A percentile compares a stretch with the other conserved stretches of the same genome.
These are phyloP conservation scores for Aureobasidium zeae DNA, from an alignment of 2,329 filamentous ascomycete genomes.

Conservation along the genomic window DNA sequence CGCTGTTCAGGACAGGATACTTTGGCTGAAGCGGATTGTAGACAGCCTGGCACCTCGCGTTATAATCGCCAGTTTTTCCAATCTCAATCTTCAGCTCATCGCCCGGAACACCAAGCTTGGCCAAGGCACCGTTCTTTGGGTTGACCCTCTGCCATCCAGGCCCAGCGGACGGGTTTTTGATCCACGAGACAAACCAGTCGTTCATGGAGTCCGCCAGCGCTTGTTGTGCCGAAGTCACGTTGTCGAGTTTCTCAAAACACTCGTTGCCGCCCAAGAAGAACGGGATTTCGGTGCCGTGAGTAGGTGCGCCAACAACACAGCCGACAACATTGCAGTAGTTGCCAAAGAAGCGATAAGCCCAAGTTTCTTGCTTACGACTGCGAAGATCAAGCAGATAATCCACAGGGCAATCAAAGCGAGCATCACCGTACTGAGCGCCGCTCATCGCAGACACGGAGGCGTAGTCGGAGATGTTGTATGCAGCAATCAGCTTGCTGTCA, in stretches of 20 bases:
- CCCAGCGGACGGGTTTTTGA: constrained; percentile 14
- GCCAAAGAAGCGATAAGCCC: constrained; percentile 35
- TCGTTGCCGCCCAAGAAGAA: constrained; percentile 3
- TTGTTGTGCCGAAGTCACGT: constrained; percentile 6
- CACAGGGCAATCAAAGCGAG: constrained; percentile 18
- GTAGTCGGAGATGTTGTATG: constrained; percentile 32
- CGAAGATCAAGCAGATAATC: constrained; percentile 11
- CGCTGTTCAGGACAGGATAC: constrained; percentile 17
- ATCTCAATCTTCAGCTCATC: constrained; percentile 10
- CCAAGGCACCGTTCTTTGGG: constrained; percentile 3
- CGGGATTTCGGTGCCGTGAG: constrained; percentile 12
- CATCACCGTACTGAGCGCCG: constrained; percentile 36
- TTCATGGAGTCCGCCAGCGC: constrained; percentile 14
- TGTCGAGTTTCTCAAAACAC: background rate
- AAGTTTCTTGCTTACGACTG: constrained; percentile 13
- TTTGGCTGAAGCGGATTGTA: constrained; percentile 11
- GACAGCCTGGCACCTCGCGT: constrained; percentile 10
- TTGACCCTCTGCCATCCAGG: constrained; percentile 7
- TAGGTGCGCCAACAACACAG: constrained; percentile 3
- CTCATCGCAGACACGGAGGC: constrained; percentile 33
- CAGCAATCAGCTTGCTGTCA: constrained; percentile 26
- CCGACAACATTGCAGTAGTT: constrained; percentile 20
- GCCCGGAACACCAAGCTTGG: constrained; percentile 12
- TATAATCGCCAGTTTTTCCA: constrained; percentile 4
- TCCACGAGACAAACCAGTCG: constrained; percentile 12